Evolutionary conservation across 2,329 filamentous ascomycete species (phyloP).

Genomic region (Cladosporium cucumerinum): DNA sequence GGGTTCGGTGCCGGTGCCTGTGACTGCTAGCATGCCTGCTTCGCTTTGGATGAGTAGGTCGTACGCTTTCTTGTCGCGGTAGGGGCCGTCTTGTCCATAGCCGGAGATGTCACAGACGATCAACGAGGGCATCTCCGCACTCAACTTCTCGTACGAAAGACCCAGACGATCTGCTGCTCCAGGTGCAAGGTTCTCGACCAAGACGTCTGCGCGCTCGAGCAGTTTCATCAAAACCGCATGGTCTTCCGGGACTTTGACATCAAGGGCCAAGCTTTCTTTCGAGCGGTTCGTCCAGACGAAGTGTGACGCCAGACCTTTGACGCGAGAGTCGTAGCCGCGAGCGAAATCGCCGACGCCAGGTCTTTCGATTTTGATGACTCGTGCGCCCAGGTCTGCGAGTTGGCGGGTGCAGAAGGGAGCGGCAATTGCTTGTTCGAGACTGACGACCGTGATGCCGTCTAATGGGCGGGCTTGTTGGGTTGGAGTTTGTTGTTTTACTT

Average conservation of each 20-base stretch:
- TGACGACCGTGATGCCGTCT: constrained; percentile 50
- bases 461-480: constrained; percentile 28
- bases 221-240: constrained; percentile 44
- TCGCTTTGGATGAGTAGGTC: constrained; percentile 56
- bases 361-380: constrained; percentile 55
- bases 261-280: constrained; percentile 52
- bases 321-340: constrained; percentile 49
- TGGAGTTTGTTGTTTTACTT: not conserved
- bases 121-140: constrained; percentile 41
- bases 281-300: constrained; percentile 56
- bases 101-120: constrained; percentile 57
- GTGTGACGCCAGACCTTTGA: constrained; percentile 51
- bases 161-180: constrained; percentile 49
- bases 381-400: constrained; percentile 52
- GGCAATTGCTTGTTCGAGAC: constrained; percentile 54
- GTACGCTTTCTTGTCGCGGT: constrained; percentile 55
- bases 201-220: constrained; percentile 47
- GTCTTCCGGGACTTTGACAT: constrained; percentile 47
- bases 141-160: constrained; percentile 45
- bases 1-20: constrained; percentile 44
- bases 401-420: constrained; percentile 55
- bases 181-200: constrained; percentile 55
- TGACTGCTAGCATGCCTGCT: constrained; percentile 52
- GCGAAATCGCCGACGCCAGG: constrained; percentile 53
- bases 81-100: constrained; percentile 51